Conservation (phyloP, 169 alveolate genomes). For the Plasmodium fragile region DNA sequence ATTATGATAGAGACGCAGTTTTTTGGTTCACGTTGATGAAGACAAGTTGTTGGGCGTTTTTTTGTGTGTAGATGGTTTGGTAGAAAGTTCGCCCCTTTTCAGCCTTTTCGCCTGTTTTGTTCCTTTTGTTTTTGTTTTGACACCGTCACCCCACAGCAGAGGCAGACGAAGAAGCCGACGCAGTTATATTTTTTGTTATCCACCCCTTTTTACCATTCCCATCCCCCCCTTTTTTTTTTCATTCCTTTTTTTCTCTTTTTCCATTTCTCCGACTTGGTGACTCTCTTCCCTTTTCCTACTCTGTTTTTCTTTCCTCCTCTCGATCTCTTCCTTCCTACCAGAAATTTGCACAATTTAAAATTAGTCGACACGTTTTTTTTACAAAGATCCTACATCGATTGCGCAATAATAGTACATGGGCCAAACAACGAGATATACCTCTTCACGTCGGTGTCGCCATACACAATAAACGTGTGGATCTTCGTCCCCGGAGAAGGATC, state of each 20-base stretch:
- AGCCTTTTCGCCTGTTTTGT: background rate
- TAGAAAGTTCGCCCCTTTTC: background rate
- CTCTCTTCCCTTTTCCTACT: background rate
- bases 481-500: slow-evolving; percentile 76
- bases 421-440: slow-evolving; percentile 75
- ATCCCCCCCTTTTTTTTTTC: background rate
- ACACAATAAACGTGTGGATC: slow-evolving; percentile 74
- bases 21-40: background rate
- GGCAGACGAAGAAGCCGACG: background rate
- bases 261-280: background rate
- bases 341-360: slow-evolving; percentile 76
- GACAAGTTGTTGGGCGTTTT: background rate
- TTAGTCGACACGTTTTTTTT: slow-evolving; percentile 70
- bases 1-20: background rate
- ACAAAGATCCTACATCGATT: slow-evolving; percentile 71
- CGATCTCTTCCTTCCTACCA: background rate
- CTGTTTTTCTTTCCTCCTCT: background rate
- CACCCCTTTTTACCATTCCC: background rate
- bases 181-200: background rate
- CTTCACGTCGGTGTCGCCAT: slow-evolving; percentile 62
- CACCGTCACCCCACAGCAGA: background rate
- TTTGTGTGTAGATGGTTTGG: background rate
- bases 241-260: slow-evolving; percentile 7
- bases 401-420: slow-evolving; percentile 77
- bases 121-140: background rate